phyloP scores from a whole-genome alignment of 2,329 filamentous ascomycete species.

The Helotiales sp. region DNA sequence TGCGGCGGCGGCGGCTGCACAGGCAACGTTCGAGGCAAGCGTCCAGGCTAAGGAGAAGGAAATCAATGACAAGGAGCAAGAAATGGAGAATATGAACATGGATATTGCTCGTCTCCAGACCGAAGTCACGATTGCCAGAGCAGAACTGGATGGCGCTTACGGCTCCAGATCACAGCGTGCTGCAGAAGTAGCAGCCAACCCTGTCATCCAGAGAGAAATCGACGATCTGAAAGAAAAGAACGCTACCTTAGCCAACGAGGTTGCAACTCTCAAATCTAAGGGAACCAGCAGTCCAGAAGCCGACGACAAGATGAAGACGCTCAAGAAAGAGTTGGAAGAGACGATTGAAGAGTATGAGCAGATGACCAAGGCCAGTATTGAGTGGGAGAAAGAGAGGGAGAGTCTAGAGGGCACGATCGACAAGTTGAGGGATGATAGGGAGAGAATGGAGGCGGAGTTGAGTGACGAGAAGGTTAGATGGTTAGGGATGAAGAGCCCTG shows the following conservation, averaged over 20 bases:
- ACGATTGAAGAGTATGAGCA: constrained; percentile 70
- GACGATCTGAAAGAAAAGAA: constrained; percentile 53
- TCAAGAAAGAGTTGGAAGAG: constrained; percentile 66
- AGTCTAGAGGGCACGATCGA: constrained; percentile 64
- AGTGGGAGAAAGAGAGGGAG: constrained; percentile 71
- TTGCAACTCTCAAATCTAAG: constrained; percentile 27
- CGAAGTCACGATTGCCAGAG: constrained; percentile 85
- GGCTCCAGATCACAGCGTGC: constrained; percentile 71
- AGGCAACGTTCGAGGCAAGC: constrained; percentile 20
- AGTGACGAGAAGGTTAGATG: constrained; percentile 67
- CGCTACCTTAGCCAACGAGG: constrained; percentile 27
- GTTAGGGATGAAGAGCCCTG: constrained; percentile 60
- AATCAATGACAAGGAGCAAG: constrained; percentile 42
- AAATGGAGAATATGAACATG: constrained; percentile 56
- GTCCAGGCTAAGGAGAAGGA: constrained; percentile 26
- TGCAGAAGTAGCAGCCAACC: constrained; percentile 62
- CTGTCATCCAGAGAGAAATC: constrained; percentile 58
- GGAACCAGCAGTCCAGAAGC: constrained; percentile 9
- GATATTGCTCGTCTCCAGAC: constrained; percentile 67
- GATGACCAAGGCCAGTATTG: constrained; percentile 68
- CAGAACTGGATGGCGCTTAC: constrained; percentile 93
- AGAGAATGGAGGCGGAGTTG: constrained; percentile 62
- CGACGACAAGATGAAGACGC: constrained; percentile 42
- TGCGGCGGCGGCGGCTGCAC: constrained; percentile 25
- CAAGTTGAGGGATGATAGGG: constrained; percentile 60